Percentiles rank a stretch among this genome's conserved stretches.
Conservation (phyloP, 1,139 yeast species). For the Candida smagusa region DNA sequence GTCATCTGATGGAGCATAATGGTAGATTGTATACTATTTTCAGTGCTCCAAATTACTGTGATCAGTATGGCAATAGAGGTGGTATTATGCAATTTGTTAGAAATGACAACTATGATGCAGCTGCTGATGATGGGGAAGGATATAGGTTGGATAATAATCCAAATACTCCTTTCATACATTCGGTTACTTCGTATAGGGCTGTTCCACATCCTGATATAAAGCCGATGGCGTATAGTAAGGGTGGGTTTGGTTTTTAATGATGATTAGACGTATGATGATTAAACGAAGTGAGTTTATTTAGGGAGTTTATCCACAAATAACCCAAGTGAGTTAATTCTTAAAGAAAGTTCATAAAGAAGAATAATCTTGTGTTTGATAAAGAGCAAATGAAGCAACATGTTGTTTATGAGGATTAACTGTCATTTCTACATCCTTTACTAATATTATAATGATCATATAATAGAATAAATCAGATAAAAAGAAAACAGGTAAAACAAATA, state of each 20-base stretch:
- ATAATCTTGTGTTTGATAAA: too few species aligned
- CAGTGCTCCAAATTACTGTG: conserved; percentile 97
- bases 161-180: conserved; percentile 49
- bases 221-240: conserved; percentile 94
- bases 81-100: conserved; percentile 70
- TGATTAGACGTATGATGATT: too few species aligned
- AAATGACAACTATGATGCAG: conserved; percentile 28
- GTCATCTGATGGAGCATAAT: conserved; percentile 83
- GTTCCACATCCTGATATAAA: conserved; percentile 88
- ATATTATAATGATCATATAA: too few species aligned
- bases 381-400: too few species aligned
- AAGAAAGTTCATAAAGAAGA: too few species aligned
- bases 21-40: conserved; percentile 87
- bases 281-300: too few species aligned
- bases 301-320: too few species aligned
- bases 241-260: conserved; percentile 43
- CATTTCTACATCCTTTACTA: too few species aligned
- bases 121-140: conserved; percentile 44
- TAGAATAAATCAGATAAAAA: conserved; percentile 1
- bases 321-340: too few species aligned
- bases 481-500: too few species aligned
- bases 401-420: too few species aligned
- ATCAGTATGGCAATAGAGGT: conserved; percentile 84
- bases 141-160: conserved; percentile 46
- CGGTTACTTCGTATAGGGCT: conserved; percentile 64